Conservation (phyloP, 345 rosid species). For the Aquilaria yunnanensis region DNA sequence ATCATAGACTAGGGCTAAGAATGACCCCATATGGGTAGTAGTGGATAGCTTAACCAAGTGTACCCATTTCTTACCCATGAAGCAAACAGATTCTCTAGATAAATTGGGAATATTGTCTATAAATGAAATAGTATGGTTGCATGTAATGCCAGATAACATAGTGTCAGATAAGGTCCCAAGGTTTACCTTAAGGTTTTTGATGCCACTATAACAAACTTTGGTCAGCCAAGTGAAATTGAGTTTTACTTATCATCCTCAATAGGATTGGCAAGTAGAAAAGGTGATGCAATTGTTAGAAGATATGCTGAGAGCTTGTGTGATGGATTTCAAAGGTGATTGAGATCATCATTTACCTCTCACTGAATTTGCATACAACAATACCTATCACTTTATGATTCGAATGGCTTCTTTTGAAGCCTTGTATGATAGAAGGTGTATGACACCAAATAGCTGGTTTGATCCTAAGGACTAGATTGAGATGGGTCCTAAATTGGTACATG, state of each 20-base stretch:
- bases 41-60: neutral
- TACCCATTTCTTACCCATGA: neutral
- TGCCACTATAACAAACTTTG: neutral
- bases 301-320: neutral
- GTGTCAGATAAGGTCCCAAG: neutral
- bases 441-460: too few species aligned
- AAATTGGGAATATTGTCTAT: neutral
- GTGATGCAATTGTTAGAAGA: neutral
- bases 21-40: neutral
- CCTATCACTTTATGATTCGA: neutral
- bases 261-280: neutral
- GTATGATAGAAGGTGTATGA: neutral
- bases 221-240: neutral
- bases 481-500: too few species aligned
- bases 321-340: neutral
- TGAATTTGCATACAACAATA: neutral
- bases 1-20: neutral
- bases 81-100: neutral
- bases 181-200: neutral
- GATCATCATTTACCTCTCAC: neutral
- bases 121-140: neutral
- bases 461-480: too few species aligned
- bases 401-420: neutral
- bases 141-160: neutral
- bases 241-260: neutral